Evolutionary conservation across 345 rosid species (phyloP).

Genomic region (Draba incana): DNA sequence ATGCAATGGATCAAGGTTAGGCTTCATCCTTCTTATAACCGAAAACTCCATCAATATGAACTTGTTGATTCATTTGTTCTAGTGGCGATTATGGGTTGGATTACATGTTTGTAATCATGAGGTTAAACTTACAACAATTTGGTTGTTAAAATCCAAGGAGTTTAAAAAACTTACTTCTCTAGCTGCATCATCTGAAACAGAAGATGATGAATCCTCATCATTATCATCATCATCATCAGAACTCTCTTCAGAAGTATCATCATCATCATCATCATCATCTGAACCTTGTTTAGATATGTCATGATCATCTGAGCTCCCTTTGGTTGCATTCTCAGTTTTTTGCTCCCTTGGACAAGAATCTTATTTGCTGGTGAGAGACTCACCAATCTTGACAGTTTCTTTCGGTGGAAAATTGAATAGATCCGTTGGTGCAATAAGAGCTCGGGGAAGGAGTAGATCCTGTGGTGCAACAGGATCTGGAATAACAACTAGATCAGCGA

Average conservation of each 20-base stretch:
- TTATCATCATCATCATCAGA: background rate
- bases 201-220: slow-evolving; percentile 6
- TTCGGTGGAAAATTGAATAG: background rate
- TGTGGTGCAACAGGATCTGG: background rate
- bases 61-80: too few relatives aligned
- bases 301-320: background rate
- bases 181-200: background rate
- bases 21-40: too few relatives aligned
- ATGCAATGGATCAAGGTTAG: too few relatives aligned
- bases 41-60: too few relatives aligned
- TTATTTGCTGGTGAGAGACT: background rate
- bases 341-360: background rate
- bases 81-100: too few relatives aligned
- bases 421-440: too few relatives aligned
- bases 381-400: background rate
- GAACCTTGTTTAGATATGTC: background rate
- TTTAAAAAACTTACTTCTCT: too few relatives aligned
- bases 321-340: background rate
- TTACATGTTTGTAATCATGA: too few relatives aligned
- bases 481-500: slow-evolving; percentile 54
- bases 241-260: background rate
- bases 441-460: too few relatives aligned
- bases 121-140: too few relatives aligned
- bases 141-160: too few relatives aligned
- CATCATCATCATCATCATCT: background rate